phyloP scores from a whole-genome alignment of 2,329 filamentous ascomycete genomes.

The Mycogone perniciosa region DNA sequence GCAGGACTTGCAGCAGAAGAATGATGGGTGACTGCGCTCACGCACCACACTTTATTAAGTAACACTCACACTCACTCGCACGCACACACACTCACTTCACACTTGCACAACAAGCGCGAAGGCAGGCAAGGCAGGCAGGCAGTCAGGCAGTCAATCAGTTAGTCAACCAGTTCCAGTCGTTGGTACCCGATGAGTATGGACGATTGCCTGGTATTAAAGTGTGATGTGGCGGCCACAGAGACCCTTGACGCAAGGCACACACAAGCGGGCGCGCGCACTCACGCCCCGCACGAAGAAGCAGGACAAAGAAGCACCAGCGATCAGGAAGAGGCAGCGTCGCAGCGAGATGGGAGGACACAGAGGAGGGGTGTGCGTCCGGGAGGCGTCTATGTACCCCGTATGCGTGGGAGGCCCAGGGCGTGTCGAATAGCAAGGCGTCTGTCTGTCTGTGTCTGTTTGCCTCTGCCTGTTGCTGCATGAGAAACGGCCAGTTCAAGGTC shows the following conservation, averaged over 20 bases:
- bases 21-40: too few species aligned
- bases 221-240: conserved; percentile 15
- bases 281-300: conserved; percentile 7
- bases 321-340: background rate
- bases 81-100: background rate
- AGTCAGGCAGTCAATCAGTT: background rate
- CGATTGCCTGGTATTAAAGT: conserved; percentile 10
- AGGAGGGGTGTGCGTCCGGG: conserved; percentile 1
- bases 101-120: background rate
- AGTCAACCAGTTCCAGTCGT: conserved; percentile 6
- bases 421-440: background rate
- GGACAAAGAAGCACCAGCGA: conserved; percentile 9
- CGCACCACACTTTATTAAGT: background rate
- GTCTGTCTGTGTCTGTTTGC: background rate
- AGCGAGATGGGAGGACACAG: background rate
- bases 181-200: conserved; percentile 16
- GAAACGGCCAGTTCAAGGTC: too few species aligned
- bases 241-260: conserved; percentile 12
- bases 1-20: too few species aligned
- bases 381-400: background rate
- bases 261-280: conserved; percentile 14
- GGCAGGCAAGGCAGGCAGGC: background rate
- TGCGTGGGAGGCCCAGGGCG: background rate
- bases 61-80: background rate
- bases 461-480: too few species aligned